These are phyloP conservation scores for Globisporangium spiculum DNA, from an alignment of 352 stramenopile species.

Conservation along the genomic window DNA sequence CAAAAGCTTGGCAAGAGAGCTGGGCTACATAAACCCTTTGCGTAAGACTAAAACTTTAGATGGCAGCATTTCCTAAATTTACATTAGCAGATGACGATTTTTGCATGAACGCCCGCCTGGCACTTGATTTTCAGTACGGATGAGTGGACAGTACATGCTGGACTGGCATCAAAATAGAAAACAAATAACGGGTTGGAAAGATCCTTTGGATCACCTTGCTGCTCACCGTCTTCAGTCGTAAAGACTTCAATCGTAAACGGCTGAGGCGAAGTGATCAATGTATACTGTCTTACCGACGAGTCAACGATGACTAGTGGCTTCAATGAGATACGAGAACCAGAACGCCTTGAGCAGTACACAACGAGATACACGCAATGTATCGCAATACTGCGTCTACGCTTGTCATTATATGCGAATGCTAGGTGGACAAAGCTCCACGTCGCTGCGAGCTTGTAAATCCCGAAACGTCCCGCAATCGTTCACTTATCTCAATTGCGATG, in stretches of 20 bases:
- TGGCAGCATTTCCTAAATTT: neutral
- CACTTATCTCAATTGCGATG: neutral
- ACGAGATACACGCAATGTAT: neutral
- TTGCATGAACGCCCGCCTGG: neutral
- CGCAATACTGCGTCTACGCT: neutral
- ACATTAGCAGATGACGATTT: neutral
- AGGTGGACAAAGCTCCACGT: neutral
- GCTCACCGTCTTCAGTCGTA: neutral
- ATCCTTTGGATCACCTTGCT: neutral
- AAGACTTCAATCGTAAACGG: neutral
- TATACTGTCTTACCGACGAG: neutral
- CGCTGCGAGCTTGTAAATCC: neutral
- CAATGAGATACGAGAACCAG: neutral
- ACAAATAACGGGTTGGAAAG: neutral
- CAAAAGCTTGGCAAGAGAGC: neutral
- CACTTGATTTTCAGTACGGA: neutral
- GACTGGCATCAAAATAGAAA: neutral
- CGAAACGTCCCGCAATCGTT: neutral
- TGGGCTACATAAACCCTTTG: neutral
- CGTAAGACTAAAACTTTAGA: neutral
- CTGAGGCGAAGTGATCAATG: neutral
- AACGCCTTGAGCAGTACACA: neutral
- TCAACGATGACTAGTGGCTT: neutral
- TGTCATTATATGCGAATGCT: neutral
- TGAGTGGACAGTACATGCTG: neutral